Evolutionary conservation across 805 yeast genomes (phyloP).

Genomic region (Pichia gijzeniarum): DNA sequence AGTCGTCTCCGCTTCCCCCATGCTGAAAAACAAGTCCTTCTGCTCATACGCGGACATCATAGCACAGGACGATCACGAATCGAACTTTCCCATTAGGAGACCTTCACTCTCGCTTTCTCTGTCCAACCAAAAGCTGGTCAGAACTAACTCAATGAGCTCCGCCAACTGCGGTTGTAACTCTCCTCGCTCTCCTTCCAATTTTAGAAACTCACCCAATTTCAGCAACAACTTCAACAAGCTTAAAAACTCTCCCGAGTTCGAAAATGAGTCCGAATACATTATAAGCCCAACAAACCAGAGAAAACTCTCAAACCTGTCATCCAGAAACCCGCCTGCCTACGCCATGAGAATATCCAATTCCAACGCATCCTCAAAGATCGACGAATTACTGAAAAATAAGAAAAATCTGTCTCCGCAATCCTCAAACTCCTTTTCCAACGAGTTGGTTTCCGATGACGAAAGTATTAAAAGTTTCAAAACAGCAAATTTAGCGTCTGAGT

Average conservation of each 20-base stretch:
- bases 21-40: conserved; percentile 36
- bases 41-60: conserved; percentile 79
- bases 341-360: conserved; percentile 5
- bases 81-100: conserved; percentile 41
- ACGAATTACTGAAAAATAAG: conserved; percentile 14
- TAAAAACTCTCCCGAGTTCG: not conserved
- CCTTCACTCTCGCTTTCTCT: conserved; percentile 46
- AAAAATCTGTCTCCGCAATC: conserved; percentile 7
- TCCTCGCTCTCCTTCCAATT: conserved; percentile 16
- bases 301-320: not conserved
- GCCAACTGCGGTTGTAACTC: conserved; percentile 9
- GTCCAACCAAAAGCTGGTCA: conserved; percentile 28
- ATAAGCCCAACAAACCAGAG: not conserved
- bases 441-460: conserved; percentile 19
- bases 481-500: conserved; percentile 3
- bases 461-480: conserved; percentile 18
- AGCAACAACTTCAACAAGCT: not conserved
- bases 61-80: conserved; percentile 51
- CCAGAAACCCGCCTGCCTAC: conserved; percentile 7
- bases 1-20: conserved; percentile 11
- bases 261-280: not conserved
- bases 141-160: conserved; percentile 24
- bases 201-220: not conserved
- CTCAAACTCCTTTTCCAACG: conserved; percentile 2
- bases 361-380: conserved; percentile 12